phyloP scores from a whole-genome alignment of 2,329 filamentous ascomycete genomes.

The Sodiomyces alkalinus region DNA sequence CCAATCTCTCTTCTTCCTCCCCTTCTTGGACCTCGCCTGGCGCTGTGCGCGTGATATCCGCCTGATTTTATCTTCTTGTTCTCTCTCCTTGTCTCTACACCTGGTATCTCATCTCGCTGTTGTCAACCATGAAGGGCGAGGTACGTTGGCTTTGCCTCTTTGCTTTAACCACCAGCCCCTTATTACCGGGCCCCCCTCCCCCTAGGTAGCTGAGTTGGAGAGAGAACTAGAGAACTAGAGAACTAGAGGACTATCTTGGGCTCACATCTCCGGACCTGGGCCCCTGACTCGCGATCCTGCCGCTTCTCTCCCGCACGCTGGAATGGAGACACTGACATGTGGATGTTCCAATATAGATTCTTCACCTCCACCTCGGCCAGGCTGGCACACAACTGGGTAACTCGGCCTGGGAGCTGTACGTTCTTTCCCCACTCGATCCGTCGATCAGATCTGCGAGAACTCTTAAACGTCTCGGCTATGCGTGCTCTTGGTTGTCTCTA shows the following conservation, averaged over 20 bases:
- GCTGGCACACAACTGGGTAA: slow-evolving; percentile 61
- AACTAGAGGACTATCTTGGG: too few relatives aligned
- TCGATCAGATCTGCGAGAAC: too few relatives aligned
- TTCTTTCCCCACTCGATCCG: slow-evolving; percentile 10
- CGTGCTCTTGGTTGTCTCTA: not conserved
- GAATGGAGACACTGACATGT: slow-evolving; percentile 3
- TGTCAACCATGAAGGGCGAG: slow-evolving; percentile 45
- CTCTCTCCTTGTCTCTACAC: slow-evolving; percentile 9
- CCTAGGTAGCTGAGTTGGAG: not conserved
- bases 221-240: too few relatives aligned
- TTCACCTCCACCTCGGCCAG: slow-evolving; percentile 51
- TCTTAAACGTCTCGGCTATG: not conserved
- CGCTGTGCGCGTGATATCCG: slow-evolving; percentile 19
- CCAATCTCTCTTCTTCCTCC: slow-evolving; percentile 12
- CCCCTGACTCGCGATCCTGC: too few relatives aligned
- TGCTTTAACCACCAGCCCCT: not conserved
- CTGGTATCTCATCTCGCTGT: slow-evolving; percentile 10
- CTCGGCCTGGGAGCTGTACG: slow-evolving; percentile 64
- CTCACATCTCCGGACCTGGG: too few relatives aligned
- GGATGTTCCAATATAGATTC: slow-evolving; percentile 30
- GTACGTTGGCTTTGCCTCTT: slow-evolving; percentile 20
- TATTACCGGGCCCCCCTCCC: slow-evolving; percentile 2
- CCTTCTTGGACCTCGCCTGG: slow-evolving; percentile 13
- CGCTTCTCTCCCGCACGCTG: too few relatives aligned
- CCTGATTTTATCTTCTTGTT: slow-evolving; percentile 10